Evolutionary conservation across 139 green algal genomes (phyloP), one percentile per base, ranked within the genome.

Genomic region (Chlorella ohadii): DNA sequence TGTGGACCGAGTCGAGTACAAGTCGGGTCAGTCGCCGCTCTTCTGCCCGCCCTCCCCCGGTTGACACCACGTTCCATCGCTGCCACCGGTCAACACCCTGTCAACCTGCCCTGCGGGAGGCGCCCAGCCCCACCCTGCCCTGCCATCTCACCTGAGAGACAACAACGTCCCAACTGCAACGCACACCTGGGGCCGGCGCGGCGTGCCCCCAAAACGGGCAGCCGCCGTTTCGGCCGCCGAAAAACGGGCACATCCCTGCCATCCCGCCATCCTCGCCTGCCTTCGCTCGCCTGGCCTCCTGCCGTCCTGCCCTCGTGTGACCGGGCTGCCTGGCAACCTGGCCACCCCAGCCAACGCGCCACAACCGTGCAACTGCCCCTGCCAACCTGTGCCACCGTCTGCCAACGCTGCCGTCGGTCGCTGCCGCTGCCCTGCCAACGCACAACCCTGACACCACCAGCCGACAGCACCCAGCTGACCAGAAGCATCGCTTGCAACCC

Each of bases 1-100:
- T 0, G 76, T 90, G 47, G 78, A 88, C 59, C 68, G 75, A 6
- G 84, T 90, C 0, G 86, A 90, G 56, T 89, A 57, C 73, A 90
- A 90, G 57, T 78, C 81, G 12, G 81, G 86, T 87, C 66, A 59
- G 51, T 59, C 55, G 79, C 55, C 23, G 38, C 39, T 9, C 9
- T 25, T 11, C 66, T 72, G 66, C 66, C 66, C 72, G 15, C n/a
- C 23, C 72, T 79, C 72, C 44, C 23, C 44, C 2, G 51, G 51
- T 22, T 59, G 51, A 59, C 51, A 13, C 51, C 15, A 13, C 51
- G 2, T 4, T 59, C 44, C 9, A 16, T 51, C 44, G 44, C 44
- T 9, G 44, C 9, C 44, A 9, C 31, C 55, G 13, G 12, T 12
- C 33, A 65, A 66, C 20, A 31, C 59, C n/a, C 68, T 57, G 38